Conservation (phyloP, 176 grass and related monocot genomes). For the Triticum aestivum region DNA sequence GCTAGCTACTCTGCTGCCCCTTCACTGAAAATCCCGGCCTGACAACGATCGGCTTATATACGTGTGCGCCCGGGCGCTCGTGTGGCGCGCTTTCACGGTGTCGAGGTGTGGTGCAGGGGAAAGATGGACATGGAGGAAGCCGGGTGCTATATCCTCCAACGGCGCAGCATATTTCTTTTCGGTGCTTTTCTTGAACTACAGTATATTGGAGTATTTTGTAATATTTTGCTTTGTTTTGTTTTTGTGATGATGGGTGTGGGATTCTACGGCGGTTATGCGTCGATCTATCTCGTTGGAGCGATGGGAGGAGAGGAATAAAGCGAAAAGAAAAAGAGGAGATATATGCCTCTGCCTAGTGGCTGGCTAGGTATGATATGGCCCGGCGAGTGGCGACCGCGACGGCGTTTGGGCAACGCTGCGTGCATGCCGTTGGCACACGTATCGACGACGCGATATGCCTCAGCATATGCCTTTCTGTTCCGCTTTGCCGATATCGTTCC, state of each 20-base stretch:
- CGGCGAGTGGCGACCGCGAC: neutral
- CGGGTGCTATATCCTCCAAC: neutral
- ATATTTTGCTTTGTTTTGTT: too few relatives aligned
- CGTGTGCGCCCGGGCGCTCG: neutral
- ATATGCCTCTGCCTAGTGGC: neutral
- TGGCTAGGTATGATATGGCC: neutral
- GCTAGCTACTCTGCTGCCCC: neutral
- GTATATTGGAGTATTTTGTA: too few relatives aligned
- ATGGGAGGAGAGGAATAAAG: slow-evolving; percentile 51
- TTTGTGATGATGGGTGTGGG: neutral
- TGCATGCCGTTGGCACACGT: slow-evolving; percentile 49
- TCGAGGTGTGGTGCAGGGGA: neutral
- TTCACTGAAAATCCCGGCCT: neutral
- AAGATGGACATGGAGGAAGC: too few relatives aligned
- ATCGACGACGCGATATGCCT: slow-evolving; percentile 1
- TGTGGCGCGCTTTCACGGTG: neutral
- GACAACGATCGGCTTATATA: neutral
- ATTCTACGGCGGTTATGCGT: slow-evolving; percentile 19
- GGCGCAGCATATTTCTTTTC: neutral
- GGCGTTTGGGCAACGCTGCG: neutral
- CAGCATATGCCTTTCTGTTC: neutral
- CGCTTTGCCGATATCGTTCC: neutral
- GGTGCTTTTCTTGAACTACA: neutral
- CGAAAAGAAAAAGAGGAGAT: neutral
- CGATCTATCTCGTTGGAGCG: neutral